phyloP scores from a whole-genome alignment of 768 basidiomycete genomes.

The Phylloporus arenicola region DNA sequence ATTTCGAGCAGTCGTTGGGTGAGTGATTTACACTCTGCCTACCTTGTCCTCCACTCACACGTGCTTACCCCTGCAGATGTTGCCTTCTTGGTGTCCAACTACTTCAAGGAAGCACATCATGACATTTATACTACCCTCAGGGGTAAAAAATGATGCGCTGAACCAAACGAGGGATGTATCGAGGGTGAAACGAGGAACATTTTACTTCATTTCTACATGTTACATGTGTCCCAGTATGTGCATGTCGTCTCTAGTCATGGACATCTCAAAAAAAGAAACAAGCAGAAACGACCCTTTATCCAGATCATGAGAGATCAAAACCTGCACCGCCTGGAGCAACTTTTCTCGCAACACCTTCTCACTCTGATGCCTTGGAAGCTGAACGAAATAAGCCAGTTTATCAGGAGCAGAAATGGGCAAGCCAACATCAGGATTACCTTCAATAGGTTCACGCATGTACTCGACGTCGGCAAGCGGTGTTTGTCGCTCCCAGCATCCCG shows the following conservation, averaged over 20 bases:
- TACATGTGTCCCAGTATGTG: slow-evolving; percentile 5
- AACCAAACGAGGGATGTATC: not conserved
- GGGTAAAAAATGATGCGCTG: slow-evolving; percentile 12
- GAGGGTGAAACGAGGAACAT: not conserved
- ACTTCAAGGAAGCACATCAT: slow-evolving; percentile 64
- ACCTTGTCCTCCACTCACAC: not conserved
- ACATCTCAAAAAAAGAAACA: not conserved
- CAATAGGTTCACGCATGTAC: slow-evolving; percentile 88
- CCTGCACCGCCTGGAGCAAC: slow-evolving; percentile 85
- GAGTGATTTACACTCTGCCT: slow-evolving; percentile 19
- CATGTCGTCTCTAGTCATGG: not conserved
- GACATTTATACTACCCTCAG: slow-evolving; percentile 29
- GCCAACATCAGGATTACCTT: slow-evolving; percentile 51
- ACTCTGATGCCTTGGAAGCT: slow-evolving; percentile 69
- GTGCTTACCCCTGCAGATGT: slow-evolving; percentile 45
- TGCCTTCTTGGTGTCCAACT: slow-evolving; percentile 80
- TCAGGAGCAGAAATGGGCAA: not conserved
- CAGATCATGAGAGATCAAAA: slow-evolving; percentile 70
- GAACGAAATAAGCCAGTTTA: not conserved
- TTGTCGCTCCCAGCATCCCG: slow-evolving; percentile 75
- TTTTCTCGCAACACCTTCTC: slow-evolving; percentile 66
- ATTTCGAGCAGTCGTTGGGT: slow-evolving; percentile 93
- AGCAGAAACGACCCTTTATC: not conserved
- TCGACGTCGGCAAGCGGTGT: slow-evolving; percentile 64
- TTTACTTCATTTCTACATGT: not conserved